Evolutionary conservation across 2,329 filamentous ascomycete species (phyloP), one percentile per base, ranked within the genome.

Genomic region (Corinectria fuckeliana): DNA sequence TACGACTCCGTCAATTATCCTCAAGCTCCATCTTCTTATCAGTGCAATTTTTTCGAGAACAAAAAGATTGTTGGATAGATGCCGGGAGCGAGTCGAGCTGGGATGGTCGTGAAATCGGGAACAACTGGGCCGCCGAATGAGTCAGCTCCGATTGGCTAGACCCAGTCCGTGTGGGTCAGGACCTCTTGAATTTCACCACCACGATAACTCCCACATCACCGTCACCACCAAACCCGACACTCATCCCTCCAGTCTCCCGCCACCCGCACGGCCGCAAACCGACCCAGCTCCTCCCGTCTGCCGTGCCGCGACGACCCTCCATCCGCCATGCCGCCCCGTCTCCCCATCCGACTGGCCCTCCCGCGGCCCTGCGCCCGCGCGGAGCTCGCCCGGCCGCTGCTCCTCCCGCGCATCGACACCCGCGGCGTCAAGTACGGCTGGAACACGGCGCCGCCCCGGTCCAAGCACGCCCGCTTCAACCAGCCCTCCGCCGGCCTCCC

Each of bases 401-500:
- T 82, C 62, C 77, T 84, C 67, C 78, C 81, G 48, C 77, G 76
- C 53, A 80, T 77, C 30, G 69, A 78, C 58, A 74, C 71, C 62
- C 82, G 82, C 71, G 78, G 81, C 71, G 80, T 86, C 70, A 82
- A 85, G 63, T 82, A 85, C 71, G 87, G 87, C 70, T 89, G 87
- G 87, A 81, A 79, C 56, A 89, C 86, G 3, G 78, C 81, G 57
- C 77, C 82, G 54, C 70, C 76, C 25, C 82, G 82, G 60, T 74
- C 72, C 66, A 85, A 84, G 72, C 84, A 83, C 56, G 80, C 77
- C 50, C 85, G 83, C 56, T 89, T 88, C 81, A 88, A 89, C 76
- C 84, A 87, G 72, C 72, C 77, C 44, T 81, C 79, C 44, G 72
- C 83, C 0, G 86, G 85, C 36, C 79, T 89, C 2, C 86, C 87